Percentiles rank a stretch among this genome's conserved stretches.
Evolutionary conservation across 306 rosid genomes (phyloP).

Genomic region (Gastrolobium villosum): DNA sequence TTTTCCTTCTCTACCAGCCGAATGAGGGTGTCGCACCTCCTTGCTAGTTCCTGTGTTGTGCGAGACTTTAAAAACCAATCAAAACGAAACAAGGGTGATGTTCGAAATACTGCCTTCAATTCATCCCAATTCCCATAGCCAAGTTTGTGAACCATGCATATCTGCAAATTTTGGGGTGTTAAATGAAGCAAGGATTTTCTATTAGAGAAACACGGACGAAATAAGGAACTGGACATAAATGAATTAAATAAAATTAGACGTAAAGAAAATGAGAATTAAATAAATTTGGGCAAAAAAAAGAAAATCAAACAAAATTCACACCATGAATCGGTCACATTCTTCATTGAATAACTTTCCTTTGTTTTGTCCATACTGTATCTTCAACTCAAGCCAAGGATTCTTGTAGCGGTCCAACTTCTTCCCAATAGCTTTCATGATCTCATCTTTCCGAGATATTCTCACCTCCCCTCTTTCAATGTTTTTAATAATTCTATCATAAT

Average conservation of each 20-base stretch:
- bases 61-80: constrained; percentile 99
- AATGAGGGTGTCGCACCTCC: constrained; percentile 97
- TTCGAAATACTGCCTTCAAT: constrained; percentile 95
- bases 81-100: constrained; percentile 97
- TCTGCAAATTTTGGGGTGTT: constrained; percentile 56
- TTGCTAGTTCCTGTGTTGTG: constrained; percentile 96
- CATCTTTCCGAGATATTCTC: constrained; percentile 95
- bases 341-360: constrained; percentile 97
- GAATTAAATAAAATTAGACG: neutral
- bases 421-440: constrained; percentile 98
- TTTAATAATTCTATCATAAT: constrained; percentile 94
- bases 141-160: constrained; percentile 98
- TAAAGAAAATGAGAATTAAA: constrained; percentile 15
- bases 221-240: neutral
- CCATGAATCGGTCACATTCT: constrained; percentile 99
- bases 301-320: constrained; percentile 34
- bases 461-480: constrained; percentile 99
- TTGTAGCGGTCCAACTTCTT: constrained; percentile 97
- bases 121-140: constrained; percentile 99
- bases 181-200: constrained; percentile 5
- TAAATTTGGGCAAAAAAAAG: neutral
- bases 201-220: neutral
- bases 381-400: constrained; percentile 98
- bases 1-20: constrained; percentile 98
- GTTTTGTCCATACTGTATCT: constrained; percentile 97